Evolutionary conservation across 805 yeast genomes (phyloP).

Genomic region (Pichia paraexigua): DNA sequence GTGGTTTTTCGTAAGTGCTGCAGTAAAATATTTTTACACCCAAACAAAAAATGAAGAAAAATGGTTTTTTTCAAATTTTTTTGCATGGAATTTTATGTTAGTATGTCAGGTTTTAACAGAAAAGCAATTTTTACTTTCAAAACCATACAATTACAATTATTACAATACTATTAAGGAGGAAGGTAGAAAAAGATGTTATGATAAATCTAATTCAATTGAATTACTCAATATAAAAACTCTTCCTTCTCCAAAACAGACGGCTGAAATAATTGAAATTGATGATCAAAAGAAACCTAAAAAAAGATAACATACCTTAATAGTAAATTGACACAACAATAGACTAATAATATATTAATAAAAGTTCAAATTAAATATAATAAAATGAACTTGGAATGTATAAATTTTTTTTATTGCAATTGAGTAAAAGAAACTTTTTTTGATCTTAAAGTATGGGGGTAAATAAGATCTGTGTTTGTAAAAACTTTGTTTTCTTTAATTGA

Average conservation of each 20-base stretch:
- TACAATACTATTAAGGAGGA: not conserved
- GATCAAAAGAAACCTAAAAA: not conserved
- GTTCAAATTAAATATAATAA: not conserved
- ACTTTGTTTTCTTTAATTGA: conserved; percentile 3
- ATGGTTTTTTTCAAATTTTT: not conserved
- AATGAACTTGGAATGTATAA: not conserved
- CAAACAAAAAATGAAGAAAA: too few relatives aligned
- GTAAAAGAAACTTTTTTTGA: not conserved
- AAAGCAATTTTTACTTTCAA: not conserved
- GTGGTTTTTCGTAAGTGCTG: not conserved
- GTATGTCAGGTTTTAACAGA: not conserved
- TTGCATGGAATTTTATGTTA: not conserved
- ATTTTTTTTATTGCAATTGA: not conserved
- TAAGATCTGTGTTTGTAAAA: not conserved
- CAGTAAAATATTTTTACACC: not conserved
- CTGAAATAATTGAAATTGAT: conserved; percentile 1
- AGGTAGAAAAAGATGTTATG: not conserved
- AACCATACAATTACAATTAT: not conserved
- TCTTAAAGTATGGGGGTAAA: conserved; percentile 4
- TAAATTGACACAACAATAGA: not conserved
- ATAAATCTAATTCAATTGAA: not conserved
- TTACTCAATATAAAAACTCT: not conserved
- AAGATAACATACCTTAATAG: conserved; percentile 3
- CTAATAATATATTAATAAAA: not conserved
- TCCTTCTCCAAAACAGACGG: conserved; percentile 6